Base-by-base conservation (phyloP, 2,329 filamentous ascomycete genomes). In the Aspergillus sojae region DNA sequence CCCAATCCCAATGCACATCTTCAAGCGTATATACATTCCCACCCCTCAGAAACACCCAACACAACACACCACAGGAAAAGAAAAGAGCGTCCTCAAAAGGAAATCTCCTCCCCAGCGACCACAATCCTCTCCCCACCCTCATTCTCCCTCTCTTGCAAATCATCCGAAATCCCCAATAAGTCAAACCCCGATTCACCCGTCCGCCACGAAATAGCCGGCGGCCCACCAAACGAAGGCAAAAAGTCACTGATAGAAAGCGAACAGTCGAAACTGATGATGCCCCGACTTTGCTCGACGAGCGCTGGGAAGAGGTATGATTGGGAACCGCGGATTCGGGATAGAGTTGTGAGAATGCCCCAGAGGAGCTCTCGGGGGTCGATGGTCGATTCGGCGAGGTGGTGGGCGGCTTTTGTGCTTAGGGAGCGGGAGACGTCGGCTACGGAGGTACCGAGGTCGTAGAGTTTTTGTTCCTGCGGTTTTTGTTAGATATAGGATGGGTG, bases 301-400 rank as follows among this genome's bases (percentile, higher is more conserved):
- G 69, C 45, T 0, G 76, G 75, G 46, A 78, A 77, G 21, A 78
- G 71, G 61, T 78, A 76, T 0, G 76, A 78, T 19, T 74, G 73
- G 23, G 76, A 77, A 30, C 76, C 76, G n/a, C 77, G 75, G 52
- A 78, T 79, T 23, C 75, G 74, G 26, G 74, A 75, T 4, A 79
- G 69, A 3, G 74, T 77, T 53, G 72, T 74, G 19, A 79, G 67
- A n/a, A 79, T 77, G 9, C 76, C 76, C 75, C 77, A 78, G 26
- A 79, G 71, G 16, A 79, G 70, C 48, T 79, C 72, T 26, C 73
- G 73, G 12, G 74, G 72, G 41, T 77, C 73, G 60, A 75, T 60
- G 5, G 71, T 67, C 6, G 71, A 71, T 45, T 77, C 72, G n/a
- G 74, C 68, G 10, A 77, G 68, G 7, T 68, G 69, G 46, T 72